Base-by-base conservation (phyloP, 352 stramenopile genomes). In the Globisporangium echinulatum region DNA sequence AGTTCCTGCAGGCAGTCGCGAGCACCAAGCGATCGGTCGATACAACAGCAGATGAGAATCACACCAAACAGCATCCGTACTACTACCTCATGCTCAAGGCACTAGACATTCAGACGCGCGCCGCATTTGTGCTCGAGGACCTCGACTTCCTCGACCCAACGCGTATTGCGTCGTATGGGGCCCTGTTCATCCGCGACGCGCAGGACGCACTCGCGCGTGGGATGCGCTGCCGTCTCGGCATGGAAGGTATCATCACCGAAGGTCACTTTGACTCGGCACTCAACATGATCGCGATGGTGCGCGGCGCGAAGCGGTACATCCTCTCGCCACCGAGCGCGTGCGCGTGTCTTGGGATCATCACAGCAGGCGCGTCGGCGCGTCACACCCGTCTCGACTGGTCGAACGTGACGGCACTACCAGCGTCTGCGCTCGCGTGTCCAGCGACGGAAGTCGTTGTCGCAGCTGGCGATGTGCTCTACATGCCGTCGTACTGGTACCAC, bases 401-500 rank as follows among this genome's bases (percentile, higher is more conserved):
- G 13, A 72, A 97, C 68, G 62, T 67, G 10, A 68, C 57, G 40
- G 44, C 56, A 11, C 42, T 82, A 37, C 52, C 71, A 3, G 50
- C 67, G n/a, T 53, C 70, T 1, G 64, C 64, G 19, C 62, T 75
- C 14, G 62, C 85, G 39, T 94, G 89, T 33, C 74, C 70, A 8
- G 72, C 75, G 9, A 93, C 90, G 7, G 95, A 99, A 62, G 92
- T 98, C 7, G 76, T 98, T 3, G 68, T 98, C 37, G 83, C 82
- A 17, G 75, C 85, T 1, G 96, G 96, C 5, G 95, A 99, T 72
- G 89, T 97, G 8, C 64, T 98, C 36, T 98, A 98, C 70, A 68
- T 98, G 37, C 95, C 95, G 7, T 97, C 91, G 7, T 88, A 79
- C 59, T 98, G 91, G 90, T 97, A 98, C 68, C 96, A 99, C 70